phyloP scores from a whole-genome alignment of 257 asterid genomes.

The Ocimum tenuiflorum region DNA sequence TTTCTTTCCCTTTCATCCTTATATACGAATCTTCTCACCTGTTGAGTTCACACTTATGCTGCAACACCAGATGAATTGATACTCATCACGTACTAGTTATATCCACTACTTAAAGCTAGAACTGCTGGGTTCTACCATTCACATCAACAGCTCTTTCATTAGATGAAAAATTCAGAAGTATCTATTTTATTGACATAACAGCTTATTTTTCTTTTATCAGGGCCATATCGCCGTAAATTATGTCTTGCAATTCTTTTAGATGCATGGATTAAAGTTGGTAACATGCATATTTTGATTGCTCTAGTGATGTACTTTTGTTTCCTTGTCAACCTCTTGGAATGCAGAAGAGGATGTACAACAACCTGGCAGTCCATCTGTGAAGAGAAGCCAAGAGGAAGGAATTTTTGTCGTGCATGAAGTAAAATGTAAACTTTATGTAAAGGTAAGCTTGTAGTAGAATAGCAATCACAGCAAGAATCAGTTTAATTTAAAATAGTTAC shows the following conservation, averaged over 20 bases:
- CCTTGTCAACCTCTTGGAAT: constrained; percentile 22
- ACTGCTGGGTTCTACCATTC: neutral
- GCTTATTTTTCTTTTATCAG: neutral
- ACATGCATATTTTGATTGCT: constrained; percentile 12
- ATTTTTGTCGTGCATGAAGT: constrained; percentile 71
- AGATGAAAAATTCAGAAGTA: neutral
- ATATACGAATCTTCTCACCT: no score
- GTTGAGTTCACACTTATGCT: neutral
- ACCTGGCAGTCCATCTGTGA: constrained; percentile 93
- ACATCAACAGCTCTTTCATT: neutral
- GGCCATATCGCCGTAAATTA: neutral
- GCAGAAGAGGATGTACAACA: constrained; percentile 76
- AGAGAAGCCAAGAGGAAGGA: constrained; percentile 77
- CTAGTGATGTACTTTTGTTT: constrained; percentile 17
- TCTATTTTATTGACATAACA: neutral
- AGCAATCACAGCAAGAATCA: neutral
- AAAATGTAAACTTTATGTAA: constrained; percentile 84
- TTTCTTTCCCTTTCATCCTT: no score
- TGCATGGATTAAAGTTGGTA: neutral
- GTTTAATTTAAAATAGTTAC: neutral
- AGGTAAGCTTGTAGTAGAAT: constrained; percentile 44
- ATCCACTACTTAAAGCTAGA: neutral
- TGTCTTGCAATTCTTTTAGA: constrained; percentile 2
- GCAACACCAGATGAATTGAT: neutral
- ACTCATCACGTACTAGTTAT: neutral